Evolutionary conservation across 768 basidiomycete genomes (phyloP).

Genomic region (Clathrus columnatus): DNA sequence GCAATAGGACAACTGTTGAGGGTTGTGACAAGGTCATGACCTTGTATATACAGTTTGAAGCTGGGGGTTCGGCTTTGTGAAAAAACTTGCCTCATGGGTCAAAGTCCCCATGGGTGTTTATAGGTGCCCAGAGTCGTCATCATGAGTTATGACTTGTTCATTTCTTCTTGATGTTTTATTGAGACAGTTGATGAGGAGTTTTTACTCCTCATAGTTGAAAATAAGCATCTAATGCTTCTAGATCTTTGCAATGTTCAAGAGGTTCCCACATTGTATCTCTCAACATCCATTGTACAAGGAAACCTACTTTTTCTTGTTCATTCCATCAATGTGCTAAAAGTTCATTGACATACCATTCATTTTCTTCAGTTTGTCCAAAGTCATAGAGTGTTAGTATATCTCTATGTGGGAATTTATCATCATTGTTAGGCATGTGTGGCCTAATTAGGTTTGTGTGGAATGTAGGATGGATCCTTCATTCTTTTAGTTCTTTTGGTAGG

Average conservation of each 20-base stretch:
- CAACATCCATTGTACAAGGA: constrained; percentile 24
- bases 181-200: no score
- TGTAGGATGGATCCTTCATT: constrained; percentile 4
- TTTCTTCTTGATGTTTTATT: no score
- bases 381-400: constrained; percentile 26
- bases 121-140: no score
- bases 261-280: constrained; percentile 30
- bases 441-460: constrained; percentile 13
- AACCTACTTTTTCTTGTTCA: constrained; percentile 10
- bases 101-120: no score
- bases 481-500: constrained; percentile 10
- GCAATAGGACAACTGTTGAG: no score
- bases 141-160: no score
- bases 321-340: constrained; percentile 19
- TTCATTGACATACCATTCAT: constrained; percentile 31
- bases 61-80: no score
- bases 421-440: constrained; percentile 11
- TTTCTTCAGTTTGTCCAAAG: constrained; percentile 24
- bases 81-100: no score
- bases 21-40: no score
- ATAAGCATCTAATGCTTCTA: constrained; percentile 24
- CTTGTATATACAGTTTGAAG: no score
- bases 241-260: constrained; percentile 17
- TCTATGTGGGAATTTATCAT: background rate
- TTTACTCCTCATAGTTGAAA: constrained; percentile 21